These are phyloP conservation scores for Schizosaccharomyces cryophilus DNA, from an alignment of 805 yeast genomes.

Conservation along the genomic window DNA sequence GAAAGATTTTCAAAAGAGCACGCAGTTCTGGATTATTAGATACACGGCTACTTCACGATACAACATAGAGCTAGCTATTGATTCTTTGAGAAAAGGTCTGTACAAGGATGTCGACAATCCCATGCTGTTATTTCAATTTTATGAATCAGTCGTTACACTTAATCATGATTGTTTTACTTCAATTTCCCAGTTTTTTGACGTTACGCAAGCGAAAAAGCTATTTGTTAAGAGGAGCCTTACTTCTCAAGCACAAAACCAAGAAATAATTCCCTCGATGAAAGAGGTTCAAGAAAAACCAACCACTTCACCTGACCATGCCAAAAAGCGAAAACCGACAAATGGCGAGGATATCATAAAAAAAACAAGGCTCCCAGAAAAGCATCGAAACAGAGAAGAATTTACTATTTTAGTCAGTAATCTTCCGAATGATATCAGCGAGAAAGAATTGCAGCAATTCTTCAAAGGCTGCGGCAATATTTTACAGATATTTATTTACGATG, in stretches of 20 bases:
- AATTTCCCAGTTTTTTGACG: background rate
- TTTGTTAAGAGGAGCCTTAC: background rate
- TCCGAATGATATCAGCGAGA: slow-evolving; percentile 19
- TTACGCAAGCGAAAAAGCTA: background rate
- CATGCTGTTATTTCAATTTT: background rate
- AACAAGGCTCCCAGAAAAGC: background rate
- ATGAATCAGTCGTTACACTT: background rate
- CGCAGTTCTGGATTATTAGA: background rate
- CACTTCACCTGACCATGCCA: background rate
- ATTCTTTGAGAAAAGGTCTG: background rate
- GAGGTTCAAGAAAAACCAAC: background rate
- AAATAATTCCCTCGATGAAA: background rate
- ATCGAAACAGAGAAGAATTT: slow-evolving; percentile 25
- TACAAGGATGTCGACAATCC: background rate
- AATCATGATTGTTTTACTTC: background rate
- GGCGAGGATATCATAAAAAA: background rate
- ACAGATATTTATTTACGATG: slow-evolving; percentile 6
- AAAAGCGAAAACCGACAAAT: background rate
- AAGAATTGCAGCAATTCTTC: slow-evolving; percentile 22
- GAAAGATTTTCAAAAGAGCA: background rate
- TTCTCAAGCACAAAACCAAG: background rate
- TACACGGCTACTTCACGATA: background rate
- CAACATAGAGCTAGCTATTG: background rate
- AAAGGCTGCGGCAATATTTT: slow-evolving; percentile 34
- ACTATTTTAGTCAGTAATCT: slow-evolving; percentile 31